Evolutionary conservation across 192 early-diverging fungal genomes (phyloP), one percentile per base, ranked within the genome.

Genomic region (Paraglomus brasilianum): DNA sequence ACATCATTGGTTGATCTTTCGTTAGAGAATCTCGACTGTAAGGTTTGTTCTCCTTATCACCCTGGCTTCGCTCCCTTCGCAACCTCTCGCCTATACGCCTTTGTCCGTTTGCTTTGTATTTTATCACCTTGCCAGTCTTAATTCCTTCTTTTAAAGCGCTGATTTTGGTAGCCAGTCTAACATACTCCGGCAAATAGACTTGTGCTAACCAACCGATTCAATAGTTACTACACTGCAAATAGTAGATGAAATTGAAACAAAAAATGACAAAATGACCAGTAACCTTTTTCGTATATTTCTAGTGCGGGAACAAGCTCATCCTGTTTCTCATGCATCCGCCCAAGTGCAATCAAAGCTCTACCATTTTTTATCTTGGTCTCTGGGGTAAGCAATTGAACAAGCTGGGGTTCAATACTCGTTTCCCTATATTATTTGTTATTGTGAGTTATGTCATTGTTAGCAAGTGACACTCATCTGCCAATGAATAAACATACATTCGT

Each of bases 331-430:
- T 81, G 72, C 70, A 78, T 75, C n/a, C 79, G 71, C 13, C 77
- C 83, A 30, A 80, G 71, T 43, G 77, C 77, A 15, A 83, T 77
- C 74, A 78, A 80, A 0, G 82, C 83, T 10, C 76, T 75, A 56
- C 78, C 81, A 17, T 77, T 85, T 53, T 85, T 85, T 17, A 80
- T 80, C 57, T 85, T 85, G 0, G 83, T 85, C 10, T 78, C 77
- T 11, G 83, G 83, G 22, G 82, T 82, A 36, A 85, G 78, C 51
- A 85, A 44, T 30, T 50, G 14, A 10, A 46, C 64, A 10, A 66
- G 22, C 43, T 49, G 46, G 7, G 64, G 39, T 8, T 66, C 64
- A 14, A 30, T 66, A 38, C 49, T 51, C 21, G 39, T 24, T 22
- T 66, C 64, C 3, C 64, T 66, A 51, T 42, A 48, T 42, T n/a